Evolutionary conservation across 257 asterid species (phyloP), one percentile per base, ranked within the genome.

Genomic region (Solanum virginianum): DNA sequence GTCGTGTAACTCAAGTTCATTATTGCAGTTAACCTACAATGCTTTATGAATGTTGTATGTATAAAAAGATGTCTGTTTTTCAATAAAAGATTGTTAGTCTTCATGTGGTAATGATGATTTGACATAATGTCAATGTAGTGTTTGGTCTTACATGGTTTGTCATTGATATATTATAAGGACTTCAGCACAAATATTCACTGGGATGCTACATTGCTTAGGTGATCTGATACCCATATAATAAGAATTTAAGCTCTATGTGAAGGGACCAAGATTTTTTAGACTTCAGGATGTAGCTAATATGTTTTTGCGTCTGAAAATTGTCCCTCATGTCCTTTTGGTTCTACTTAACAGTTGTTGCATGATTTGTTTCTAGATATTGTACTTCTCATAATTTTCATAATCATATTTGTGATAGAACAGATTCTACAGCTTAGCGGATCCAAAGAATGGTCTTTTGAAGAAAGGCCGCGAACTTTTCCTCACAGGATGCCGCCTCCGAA

Each of bases 401-500:
- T 88, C 86, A 89, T 62, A 88, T 86, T 86, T 85, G 86, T 85
- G 85, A 80, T 82, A 41, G 66, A 87, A 71, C 96, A 97, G 98
- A 91, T 95, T 93, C 91, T 95, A 94, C 91, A 88, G 86, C 84
- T 92, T 97, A 86, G 98, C 93, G 77, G 96, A 94, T 89, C 94
- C 92, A 53, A 87, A 86, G 41, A 92, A 89, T 86, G 98, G 98
- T 85, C 89, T 93, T 87, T 86, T 97, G 86, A 94, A 88, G 90
- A 95, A 92, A 91, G 98, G 99, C 24, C 92, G 98, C 51, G 97
- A 97, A 91, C 92, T 93, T 89, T 89, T 93, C 86, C 90, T 97
- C 85, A 93, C 98, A 26, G 99, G 98, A 85, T 97, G 99, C 91
- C 91, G 92, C 91, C 97, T 95, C 83, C 93, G 97, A 86, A 92